Percentiles rank a stretch among this genome's conserved stretches.
Conservation (phyloP, 2,329 filamentous ascomycete species). For the Lasiodiplodia sp. region DNA sequence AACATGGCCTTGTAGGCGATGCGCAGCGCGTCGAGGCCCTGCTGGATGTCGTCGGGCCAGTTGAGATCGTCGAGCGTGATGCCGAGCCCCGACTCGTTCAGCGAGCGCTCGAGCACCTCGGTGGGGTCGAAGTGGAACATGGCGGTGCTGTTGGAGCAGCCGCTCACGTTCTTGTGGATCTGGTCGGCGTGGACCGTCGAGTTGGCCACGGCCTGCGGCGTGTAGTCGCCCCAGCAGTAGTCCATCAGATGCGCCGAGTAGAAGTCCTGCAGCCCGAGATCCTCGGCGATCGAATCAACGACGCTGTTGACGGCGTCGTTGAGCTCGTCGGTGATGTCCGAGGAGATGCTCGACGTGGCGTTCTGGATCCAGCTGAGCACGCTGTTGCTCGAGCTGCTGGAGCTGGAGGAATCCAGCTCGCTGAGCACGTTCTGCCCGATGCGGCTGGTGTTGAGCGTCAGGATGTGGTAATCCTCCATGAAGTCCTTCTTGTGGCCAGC, state of each 20-base stretch:
- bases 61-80: slow-evolving; percentile 61
- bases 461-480: slow-evolving; percentile 64
- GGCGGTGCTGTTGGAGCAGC: slow-evolving; percentile 61
- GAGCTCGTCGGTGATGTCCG: slow-evolving; percentile 51
- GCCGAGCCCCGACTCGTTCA: slow-evolving; percentile 46
- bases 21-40: slow-evolving; percentile 60
- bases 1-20: slow-evolving; percentile 61
- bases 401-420: slow-evolving; percentile 29
- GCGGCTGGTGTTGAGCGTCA: slow-evolving; percentile 66
- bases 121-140: slow-evolving; percentile 66
- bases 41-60: slow-evolving; percentile 64
- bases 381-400: slow-evolving; percentile 33
- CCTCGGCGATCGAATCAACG: slow-evolving; percentile 52
- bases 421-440: slow-evolving; percentile 51
- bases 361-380: slow-evolving; percentile 38
- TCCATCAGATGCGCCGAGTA: slow-evolving; percentile 68
- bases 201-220: slow-evolving; percentile 52
- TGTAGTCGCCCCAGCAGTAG: slow-evolving; percentile 63
- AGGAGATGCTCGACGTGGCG: slow-evolving; percentile 41
- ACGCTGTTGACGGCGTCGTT: slow-evolving; percentile 28
- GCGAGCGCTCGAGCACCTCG: slow-evolving; percentile 56
- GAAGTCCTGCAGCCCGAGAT: slow-evolving; percentile 65
- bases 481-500: slow-evolving; percentile 61
- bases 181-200: slow-evolving; percentile 49
- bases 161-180: slow-evolving; percentile 60